Evolutionary conservation across 164 flowering plant genomes (phyloP).

Genomic region (Stephania cephalantha): DNA sequence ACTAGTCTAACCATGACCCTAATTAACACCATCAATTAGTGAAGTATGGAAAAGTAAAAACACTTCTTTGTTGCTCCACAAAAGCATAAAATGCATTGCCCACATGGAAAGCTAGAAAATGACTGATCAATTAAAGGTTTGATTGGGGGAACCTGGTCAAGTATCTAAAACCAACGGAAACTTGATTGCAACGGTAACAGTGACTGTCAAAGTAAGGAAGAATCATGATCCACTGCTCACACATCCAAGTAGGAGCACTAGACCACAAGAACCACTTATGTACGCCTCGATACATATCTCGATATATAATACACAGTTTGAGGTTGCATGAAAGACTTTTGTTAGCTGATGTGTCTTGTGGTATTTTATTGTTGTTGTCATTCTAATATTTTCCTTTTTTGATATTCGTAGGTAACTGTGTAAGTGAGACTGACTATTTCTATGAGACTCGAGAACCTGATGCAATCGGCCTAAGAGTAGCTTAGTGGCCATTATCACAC

Average conservation of each 20-base stretch:
- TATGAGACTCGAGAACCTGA: too few relatives aligned
- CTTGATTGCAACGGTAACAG: not conserved
- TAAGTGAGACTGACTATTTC: too few relatives aligned
- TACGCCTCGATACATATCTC: too few relatives aligned
- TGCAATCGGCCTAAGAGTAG: too few relatives aligned
- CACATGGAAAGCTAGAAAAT: not conserved
- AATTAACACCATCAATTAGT: not conserved
- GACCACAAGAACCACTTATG: too few relatives aligned
- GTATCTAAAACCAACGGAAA: not conserved
- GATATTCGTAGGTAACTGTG: too few relatives aligned
- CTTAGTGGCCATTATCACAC: too few relatives aligned
- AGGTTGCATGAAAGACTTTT: too few relatives aligned
- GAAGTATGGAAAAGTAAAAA: not conserved
- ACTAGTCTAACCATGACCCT: not conserved
- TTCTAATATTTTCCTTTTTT: too few relatives aligned
- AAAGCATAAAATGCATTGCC: not conserved
- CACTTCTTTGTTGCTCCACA: not conserved
- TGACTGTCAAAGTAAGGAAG: not conserved
- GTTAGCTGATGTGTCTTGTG: too few relatives aligned
- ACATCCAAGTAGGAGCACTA: not conserved
- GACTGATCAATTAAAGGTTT: not conserved
- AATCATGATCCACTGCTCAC: not conserved
- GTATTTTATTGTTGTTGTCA: too few relatives aligned
- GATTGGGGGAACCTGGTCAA: not conserved
- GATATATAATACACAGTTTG: too few relatives aligned